Base-by-base conservation (phyloP, 371 early-diverging fungal species). In the Mortierella sp. region DNA sequence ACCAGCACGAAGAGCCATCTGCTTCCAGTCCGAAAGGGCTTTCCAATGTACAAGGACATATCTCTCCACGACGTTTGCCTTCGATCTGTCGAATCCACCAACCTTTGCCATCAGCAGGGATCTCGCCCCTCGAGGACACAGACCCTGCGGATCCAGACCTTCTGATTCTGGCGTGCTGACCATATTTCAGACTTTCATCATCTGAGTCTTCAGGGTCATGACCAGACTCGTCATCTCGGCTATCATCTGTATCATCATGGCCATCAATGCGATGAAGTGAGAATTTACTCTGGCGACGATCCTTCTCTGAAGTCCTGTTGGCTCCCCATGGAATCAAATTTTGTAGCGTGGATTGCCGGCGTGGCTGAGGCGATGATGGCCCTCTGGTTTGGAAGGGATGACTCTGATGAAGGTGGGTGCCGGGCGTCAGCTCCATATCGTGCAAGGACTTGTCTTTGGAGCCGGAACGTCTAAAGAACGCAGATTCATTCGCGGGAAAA, bases 21-120 rank as follows among this genome's bases (percentile, higher is more conserved):
- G 44, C 57, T 3, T 28, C n/a, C 15, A 48, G 23, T 0, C 17
- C 46, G 6, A 23, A 26, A 14, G 37, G 42, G 30, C 28, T 41
- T 23, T 12, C 37, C 37, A 50, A 4, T 3, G 60, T 65, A 24
- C 72, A 72, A 0, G 72, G 72, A 24, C 72, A 72, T 12, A 72
- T 60, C 61, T 72, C 72, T 0, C 72, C 72, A 12, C 66, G 56
- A 3, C 67, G 56, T 37, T 59, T 73, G 34, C 66, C 73, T 21
- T 73, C 73, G 24, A 73, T 61, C 50, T 73, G 73, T 3, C 66
- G 61, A 23, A 73, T 56, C 73, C 73, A 73, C 73, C 73, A 73
- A n/a, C 73, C 66, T 28, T 67, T 73, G 9, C 68, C 64, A 12
- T 67, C 68, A 15, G 58, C 50, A 1, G 73, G 68, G 12, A 67